Percentiles rank a stretch among this genome's conserved stretches.
phyloP scores from a whole-genome alignment of 805 yeast species.

The Yamadazyma olivae region DNA sequence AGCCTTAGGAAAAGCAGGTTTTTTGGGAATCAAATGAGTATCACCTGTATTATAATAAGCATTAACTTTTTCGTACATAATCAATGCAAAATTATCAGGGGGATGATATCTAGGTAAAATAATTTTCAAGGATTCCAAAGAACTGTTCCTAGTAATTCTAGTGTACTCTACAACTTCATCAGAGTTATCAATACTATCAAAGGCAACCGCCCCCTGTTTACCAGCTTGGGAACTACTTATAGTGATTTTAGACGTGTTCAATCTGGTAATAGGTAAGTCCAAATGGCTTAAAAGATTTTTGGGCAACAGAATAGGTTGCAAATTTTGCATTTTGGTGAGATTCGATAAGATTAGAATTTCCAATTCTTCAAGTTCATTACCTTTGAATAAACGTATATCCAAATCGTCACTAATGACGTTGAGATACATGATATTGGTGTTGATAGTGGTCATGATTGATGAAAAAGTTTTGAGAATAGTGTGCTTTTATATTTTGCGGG shows the following conservation, averaged over 20 bases:
- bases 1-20: conserved; percentile 17
- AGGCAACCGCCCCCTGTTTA: background rate
- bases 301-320: too few relatives aligned
- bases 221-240: background rate
- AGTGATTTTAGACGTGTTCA: background rate
- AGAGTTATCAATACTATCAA: background rate
- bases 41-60: background rate
- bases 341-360: background rate
- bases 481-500: too few relatives aligned
- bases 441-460: too few relatives aligned
- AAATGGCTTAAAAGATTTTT: too few relatives aligned
- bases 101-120: conserved; percentile 14
- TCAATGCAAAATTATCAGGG: conserved; percentile 6
- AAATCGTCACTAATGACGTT: conserved; percentile 17
- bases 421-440: conserved; percentile 4
- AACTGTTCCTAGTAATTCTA: background rate
- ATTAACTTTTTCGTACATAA: background rate
- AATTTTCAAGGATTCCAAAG: background rate
- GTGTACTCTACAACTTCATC: background rate
- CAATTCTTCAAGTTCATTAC: conserved; percentile 5
- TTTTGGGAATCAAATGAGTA: background rate
- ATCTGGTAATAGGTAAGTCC: background rate
- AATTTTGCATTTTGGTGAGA: background rate
- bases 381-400: conserved; percentile 9
- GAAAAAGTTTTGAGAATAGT: too few relatives aligned